Conservation (phyloP, 371 early-diverging fungal genomes). For the Encephalitozoon intestinalis region DNA sequence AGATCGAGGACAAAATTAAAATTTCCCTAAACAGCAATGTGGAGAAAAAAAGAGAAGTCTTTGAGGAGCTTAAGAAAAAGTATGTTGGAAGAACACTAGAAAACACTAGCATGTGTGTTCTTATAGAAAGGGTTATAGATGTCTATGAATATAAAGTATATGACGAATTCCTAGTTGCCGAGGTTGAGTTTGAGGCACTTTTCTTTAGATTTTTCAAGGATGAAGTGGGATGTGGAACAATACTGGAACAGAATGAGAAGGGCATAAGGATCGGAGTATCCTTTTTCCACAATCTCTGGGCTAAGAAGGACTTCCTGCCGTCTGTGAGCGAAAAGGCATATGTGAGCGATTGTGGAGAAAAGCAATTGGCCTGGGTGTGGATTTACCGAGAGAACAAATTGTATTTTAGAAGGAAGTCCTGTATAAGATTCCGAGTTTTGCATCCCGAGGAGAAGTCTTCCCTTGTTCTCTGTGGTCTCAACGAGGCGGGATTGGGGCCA, state of each 20-base stretch:
- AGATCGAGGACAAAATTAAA: constrained; percentile 40
- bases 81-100: constrained; percentile 23
- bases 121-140: background rate
- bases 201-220: constrained; percentile 40
- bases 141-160: constrained; percentile 19
- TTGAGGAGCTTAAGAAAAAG: constrained; percentile 17
- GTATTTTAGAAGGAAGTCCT: constrained; percentile 19
- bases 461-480: constrained; percentile 1
- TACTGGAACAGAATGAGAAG: constrained; percentile 15
- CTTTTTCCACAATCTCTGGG: constrained; percentile 14
- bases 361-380: constrained; percentile 37
- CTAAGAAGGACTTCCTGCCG: constrained; percentile 2
- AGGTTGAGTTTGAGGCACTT: constrained; percentile 27
- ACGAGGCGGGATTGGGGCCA: constrained; percentile 37
- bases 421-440: constrained; percentile 33
- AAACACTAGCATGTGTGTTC: constrained; percentile 27
- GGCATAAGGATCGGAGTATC: constrained; percentile 14
- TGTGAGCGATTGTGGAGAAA: constrained; percentile 14
- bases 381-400: constrained; percentile 28
- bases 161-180: constrained; percentile 25
- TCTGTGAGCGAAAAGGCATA: constrained; percentile 20
- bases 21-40: background rate
- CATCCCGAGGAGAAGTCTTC: background rate
- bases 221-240: constrained; percentile 30
- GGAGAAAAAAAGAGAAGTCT: constrained; percentile 11